These are phyloP conservation scores for Amanita pallidorosea DNA, from an alignment of 768 basidiomycete species.

Conservation along the genomic window DNA sequence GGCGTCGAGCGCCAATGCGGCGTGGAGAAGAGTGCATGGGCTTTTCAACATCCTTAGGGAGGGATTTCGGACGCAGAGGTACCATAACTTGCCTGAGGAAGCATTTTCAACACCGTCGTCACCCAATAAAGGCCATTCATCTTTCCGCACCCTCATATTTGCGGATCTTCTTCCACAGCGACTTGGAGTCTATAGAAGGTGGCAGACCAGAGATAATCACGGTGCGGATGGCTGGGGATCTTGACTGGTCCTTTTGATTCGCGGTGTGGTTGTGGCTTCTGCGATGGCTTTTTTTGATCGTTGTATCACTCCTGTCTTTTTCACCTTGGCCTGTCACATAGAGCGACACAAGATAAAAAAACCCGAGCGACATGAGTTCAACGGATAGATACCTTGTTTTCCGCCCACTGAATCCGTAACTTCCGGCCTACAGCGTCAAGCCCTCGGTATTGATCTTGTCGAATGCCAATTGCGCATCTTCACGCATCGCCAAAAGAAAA, in stretches of 20 bases:
- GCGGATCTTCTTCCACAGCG: constrained; percentile 78
- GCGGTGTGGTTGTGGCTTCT: constrained; percentile 18
- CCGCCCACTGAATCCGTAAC: constrained; percentile 74
- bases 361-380: background rate
- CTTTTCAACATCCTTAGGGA: constrained; percentile 20
- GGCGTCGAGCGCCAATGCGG: constrained; percentile 55
- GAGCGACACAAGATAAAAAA: background rate
- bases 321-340: constrained; percentile 31
- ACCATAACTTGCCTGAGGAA: constrained; percentile 31
- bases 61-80: background rate
- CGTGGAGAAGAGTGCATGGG: constrained; percentile 63
- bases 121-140: constrained; percentile 49
- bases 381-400: constrained; percentile 46
- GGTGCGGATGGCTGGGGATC: constrained; percentile 82
- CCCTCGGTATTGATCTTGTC: constrained; percentile 55
- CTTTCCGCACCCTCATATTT: constrained; percentile 72
- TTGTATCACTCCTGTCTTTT: constrained; percentile 20
- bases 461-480: constrained; percentile 76
- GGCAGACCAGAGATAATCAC: constrained; percentile 71
- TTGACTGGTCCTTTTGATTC: constrained; percentile 20
- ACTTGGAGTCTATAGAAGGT: constrained; percentile 45
- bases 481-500: constrained; percentile 81
- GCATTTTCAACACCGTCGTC: constrained; percentile 36
- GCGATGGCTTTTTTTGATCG: constrained; percentile 22
- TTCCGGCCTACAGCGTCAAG: constrained; percentile 57